These are phyloP conservation scores for Trypanosomatidae sp. DNA, from an alignment of 208 protist species.

Conservation along the genomic window DNA sequence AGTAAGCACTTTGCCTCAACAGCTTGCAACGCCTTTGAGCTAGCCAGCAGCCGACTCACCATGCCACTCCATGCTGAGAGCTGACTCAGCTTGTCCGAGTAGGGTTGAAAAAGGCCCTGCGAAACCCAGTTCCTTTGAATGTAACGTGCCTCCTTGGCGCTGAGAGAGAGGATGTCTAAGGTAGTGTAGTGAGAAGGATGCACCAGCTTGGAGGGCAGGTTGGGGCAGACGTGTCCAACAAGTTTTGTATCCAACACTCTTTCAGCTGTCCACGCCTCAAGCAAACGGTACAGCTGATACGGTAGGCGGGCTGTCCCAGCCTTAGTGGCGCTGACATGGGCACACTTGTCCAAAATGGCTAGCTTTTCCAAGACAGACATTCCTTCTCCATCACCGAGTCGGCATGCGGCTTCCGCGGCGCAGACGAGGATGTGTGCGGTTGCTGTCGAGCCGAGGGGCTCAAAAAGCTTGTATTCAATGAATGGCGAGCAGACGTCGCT, in stretches of 20 bases:
- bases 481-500: not conserved
- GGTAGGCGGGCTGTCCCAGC: conserved; percentile 15
- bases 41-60: conserved; percentile 3
- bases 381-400: conserved; percentile 15
- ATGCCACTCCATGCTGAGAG: conserved; percentile 3
- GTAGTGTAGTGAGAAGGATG: conserved; percentile 27
- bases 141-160: conserved; percentile 7
- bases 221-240: conserved; percentile 14
- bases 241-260: not conserved
- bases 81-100: too few relatives aligned
- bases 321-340: not conserved
- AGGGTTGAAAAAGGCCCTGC: not conserved
- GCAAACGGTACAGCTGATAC: conserved; percentile 19
- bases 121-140: conserved; percentile 16
- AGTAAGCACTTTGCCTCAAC: conserved; percentile 22
- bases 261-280: conserved; percentile 6
- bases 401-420: conserved; percentile 17
- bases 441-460: conserved; percentile 4
- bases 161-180: conserved; percentile 24
- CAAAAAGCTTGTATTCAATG: conserved; percentile 23
- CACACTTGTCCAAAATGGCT: conserved; percentile 22
- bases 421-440: conserved; percentile 6
- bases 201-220: conserved; percentile 16
- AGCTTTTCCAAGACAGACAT: conserved; percentile 30
- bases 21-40: conserved; percentile 12